Evolutionary conservation across 106 monocot species (phyloP), one percentile per base, ranked within the genome.

Genomic region (Apostasia shenzhenica): DNA sequence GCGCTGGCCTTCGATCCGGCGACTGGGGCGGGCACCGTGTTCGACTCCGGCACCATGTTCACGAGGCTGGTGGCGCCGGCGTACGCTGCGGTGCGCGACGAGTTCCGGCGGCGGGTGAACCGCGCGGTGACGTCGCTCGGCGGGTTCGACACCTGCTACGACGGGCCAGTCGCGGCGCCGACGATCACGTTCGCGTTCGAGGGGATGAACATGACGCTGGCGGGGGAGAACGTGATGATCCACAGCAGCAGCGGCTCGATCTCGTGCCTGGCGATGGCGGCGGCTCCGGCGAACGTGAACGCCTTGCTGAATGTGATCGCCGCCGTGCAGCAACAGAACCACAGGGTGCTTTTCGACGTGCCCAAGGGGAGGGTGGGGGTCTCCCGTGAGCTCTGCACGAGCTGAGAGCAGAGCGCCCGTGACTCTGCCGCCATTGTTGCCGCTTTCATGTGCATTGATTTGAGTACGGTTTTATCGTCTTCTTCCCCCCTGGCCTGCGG

Each of bases 61-160:
- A 83, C 76, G 0, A 53, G 83, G 14, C 76, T 83, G 14, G 79
- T 78, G 5, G 60, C 66, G 56, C 83, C 79, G n/a, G 71, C 60
- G 38, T 83, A 83, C 83, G 49, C 6, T 3, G 76, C 79, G 13
- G 67, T 83, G n/a, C 59, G 83, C 6, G 72, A 79, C 61, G 83
- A 65, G 63, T 72, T 83, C 72, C 71, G 97, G 38, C 68, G 87
- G 7, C 63, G 83, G 61, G 75, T 82, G 48, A 71, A 66, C 2
- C 63, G 69, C 4, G 45, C 59, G 40, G 81, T 81, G 66, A 81
- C 79, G 45, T 64, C 87, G 12, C 85, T 99, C 11, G 97, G 97
- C 0, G 97, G 97, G 39, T 99, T 99, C 80, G 97, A 99, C 81
- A 99, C 97, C 44, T 99, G 97, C 76, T 99, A 83, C 93, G 68